phyloP scores from a whole-genome alignment of 148 eudicot species.

The Cornus controversa region DNA sequence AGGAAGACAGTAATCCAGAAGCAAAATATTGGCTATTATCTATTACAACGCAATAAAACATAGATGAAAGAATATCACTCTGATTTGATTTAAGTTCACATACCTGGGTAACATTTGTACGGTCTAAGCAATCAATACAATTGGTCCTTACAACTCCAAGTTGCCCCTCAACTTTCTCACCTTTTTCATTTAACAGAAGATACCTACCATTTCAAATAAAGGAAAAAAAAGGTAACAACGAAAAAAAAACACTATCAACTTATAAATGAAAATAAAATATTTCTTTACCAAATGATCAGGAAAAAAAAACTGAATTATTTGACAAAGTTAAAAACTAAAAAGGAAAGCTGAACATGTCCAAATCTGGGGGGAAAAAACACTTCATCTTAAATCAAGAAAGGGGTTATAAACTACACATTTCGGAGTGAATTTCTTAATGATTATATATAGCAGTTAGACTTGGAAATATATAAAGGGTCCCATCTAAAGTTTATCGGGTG shows the following conservation, averaged over 20 bases:
- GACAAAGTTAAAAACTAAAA: neutral
- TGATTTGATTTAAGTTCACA: neutral
- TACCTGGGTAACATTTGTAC: constrained; percentile 98
- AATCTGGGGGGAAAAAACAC: too few species aligned
- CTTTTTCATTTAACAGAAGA: constrained; percentile 75
- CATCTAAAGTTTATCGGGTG: neutral
- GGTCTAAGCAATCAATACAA: constrained; percentile 97
- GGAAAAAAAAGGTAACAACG: neutral
- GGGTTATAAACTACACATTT: neutral
- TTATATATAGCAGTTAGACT: neutral
- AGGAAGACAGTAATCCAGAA: neutral
- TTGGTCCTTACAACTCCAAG: constrained; percentile 85
- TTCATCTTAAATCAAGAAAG: neutral
- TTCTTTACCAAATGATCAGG: too few species aligned
- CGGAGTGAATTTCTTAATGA: neutral
- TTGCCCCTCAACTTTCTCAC: constrained; percentile 83
- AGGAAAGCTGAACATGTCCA: too few species aligned
- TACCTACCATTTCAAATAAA: constrained; percentile 50
- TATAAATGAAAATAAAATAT: neutral
- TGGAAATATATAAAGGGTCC: neutral
- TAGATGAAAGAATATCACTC: neutral
- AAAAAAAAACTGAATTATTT: neutral
- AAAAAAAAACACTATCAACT: constrained; percentile 6
- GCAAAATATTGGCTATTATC: constrained; percentile 1
- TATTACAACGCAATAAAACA: neutral